Base-by-base conservation (phyloP, 208 protist species). In the Wallacemonas collosoma region DNA sequence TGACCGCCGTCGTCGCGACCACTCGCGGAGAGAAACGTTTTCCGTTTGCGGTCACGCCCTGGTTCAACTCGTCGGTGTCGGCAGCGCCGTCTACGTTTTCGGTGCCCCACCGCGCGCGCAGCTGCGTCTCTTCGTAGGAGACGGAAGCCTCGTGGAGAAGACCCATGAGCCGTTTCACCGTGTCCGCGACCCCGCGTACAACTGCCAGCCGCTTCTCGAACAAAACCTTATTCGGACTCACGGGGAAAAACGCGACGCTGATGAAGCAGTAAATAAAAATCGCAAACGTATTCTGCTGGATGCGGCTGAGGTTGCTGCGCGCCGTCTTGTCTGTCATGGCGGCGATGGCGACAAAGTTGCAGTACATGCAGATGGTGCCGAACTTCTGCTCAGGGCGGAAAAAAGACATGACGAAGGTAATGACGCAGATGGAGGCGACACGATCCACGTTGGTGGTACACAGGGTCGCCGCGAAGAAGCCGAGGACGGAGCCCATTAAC, bases 221-320 rank as follows among this genome's bases (percentile, higher is more conserved):
- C 11, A 94, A 75, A 0, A 90, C 61, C 38, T 79, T 41, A 54
- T 81, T 83, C 35, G 89, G 89, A 68, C 86, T 91, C 38, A 94
- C 79, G 12, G 89, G 89, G 48, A 90, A 90, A 1, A 94, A 69
- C 0, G 73, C 17, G 26, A 94, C 74, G 57, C 74, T 82, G 75
- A 94, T 87, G 47, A 90, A 79, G 71, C 86, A 92, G 79, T 94
- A 94, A 50, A 94, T 86, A 36, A 91, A 86, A 55, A 94, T 86
- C 51, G 89, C 79, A 70, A 94, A 94, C 4, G 89, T 83, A 79
- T 91, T 94, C 70, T 94, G 89, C 72, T 94, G 89, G 62, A 94
- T 92, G 60, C 89, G 89, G 53, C 76, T 86, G 67, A 94, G 84
- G 15, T 80, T 86, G 36, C 64, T 41, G 35, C 83, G 81, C 9